These are phyloP conservation scores for Gossypium sturtianum DNA, from an alignment of 345 rosid genomes.

Conservation along the genomic window DNA sequence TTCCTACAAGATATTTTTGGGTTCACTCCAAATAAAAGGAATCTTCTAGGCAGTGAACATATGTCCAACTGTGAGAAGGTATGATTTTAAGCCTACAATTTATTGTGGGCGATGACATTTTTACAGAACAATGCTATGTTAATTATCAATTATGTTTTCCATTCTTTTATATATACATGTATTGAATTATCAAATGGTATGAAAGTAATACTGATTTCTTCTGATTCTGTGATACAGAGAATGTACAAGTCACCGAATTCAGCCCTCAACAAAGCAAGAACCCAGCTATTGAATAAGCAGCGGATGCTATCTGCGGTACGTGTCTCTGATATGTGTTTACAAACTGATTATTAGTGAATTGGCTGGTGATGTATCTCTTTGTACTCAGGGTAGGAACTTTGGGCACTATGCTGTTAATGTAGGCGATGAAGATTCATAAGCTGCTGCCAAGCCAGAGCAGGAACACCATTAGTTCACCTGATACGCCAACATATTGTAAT, in stretches of 20 bases:
- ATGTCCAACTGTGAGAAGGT: conserved; percentile 46
- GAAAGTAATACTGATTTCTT: neutral
- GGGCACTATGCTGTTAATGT: conserved; percentile 43
- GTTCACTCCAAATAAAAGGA: conserved; percentile 62
- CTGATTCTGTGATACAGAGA: conserved; percentile 43
- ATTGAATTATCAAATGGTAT: neutral
- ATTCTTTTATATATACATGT: neutral
- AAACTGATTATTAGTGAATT: neutral
- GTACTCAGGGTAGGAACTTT: conserved; percentile 41
- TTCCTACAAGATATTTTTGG: conserved; percentile 72
- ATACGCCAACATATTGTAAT: neutral
- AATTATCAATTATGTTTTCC: neutral
- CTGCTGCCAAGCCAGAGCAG: neutral
- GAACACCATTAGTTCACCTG: neutral
- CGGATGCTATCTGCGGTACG: conserved; percentile 70
- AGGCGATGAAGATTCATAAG: conserved; percentile 28
- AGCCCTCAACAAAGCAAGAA: conserved; percentile 67
- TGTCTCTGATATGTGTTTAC: neutral
- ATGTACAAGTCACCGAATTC: conserved; percentile 80
- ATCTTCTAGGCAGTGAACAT: conserved; percentile 29
- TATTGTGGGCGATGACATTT: neutral
- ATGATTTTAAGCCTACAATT: neutral
- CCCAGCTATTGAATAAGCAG: conserved; percentile 72
- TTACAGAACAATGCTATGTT: too few species aligned
- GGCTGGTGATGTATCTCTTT: neutral